Percentiles rank a stretch among this genome's conserved stretches.
Conservation (phyloP, 129 eudicot species). For the Logfia minima region DNA sequence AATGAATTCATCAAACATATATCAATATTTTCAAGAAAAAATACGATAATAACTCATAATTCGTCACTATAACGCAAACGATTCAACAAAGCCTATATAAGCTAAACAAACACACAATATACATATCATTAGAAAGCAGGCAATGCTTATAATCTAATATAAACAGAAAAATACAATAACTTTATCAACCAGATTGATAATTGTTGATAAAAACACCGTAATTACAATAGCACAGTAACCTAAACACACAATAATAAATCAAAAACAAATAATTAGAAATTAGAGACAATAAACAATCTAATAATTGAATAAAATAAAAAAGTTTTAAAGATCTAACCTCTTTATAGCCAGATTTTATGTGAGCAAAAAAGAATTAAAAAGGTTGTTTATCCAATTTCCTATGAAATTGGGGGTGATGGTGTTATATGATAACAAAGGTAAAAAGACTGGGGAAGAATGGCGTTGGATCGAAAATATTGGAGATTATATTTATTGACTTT, state of each 20-base stretch:
- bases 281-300: background rate
- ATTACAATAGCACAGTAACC: conserved; percentile 12
- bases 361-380: background rate
- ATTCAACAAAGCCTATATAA: background rate
- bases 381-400: background rate
- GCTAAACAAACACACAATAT: conserved; percentile 1
- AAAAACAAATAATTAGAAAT: background rate
- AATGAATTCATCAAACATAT: background rate
- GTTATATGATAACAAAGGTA: background rate
- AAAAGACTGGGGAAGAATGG: background rate
- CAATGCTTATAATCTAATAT: background rate
- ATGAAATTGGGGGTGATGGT: conserved; percentile 1
- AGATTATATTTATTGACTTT: background rate
- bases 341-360: conserved; percentile 58
- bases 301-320: background rate
- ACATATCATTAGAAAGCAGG: background rate
- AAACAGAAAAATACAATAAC: background rate
- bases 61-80: background rate
- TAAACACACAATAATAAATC: background rate
- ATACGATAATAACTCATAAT: background rate
- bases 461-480: conserved; percentile 15
- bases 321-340: conserved; percentile 43
- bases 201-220: background rate
- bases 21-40: background rate
- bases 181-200: background rate